Base-by-base conservation (phyloP, 352 stramenopile genomes). In the Phytophthora rubi region DNA sequence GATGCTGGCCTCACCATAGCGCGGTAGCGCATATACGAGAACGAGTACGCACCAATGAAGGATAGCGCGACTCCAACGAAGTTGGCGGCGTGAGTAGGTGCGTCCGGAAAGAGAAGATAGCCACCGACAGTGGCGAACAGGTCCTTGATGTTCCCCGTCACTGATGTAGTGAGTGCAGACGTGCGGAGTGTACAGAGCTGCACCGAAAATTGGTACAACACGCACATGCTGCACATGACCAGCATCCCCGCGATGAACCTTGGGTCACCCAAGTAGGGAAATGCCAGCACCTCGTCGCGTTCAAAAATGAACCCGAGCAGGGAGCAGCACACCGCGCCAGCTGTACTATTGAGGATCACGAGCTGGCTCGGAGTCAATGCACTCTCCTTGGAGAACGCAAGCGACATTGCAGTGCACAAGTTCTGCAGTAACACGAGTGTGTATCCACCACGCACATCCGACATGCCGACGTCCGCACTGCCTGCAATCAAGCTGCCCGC, bases 71-170 rank as follows among this genome's bases (percentile, higher is more conserved):
- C 82, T 16, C 85, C 85, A 13, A 77, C 49, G 44, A 90, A 58
- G 68, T 93, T 91, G 37, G 57, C 68, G 15, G 53, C 42, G 33
- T 70, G 75, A 13, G 85, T 65, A 2, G 75, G 76, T 21, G 81
- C 85, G 60, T 93, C 85, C 0, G 71, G 51, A 57, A 93, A 93
- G 8, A 89, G 77, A 6, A 87, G 52, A 51, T 86, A 93, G 26
- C 83, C 80, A 33, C 81, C 79, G 7, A 86, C 48, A 0, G 85
- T 93, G 9, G 85, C 88, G 45, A 79, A 73, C 16, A 93, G 44
- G 70, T 93, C 85, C 65, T 93, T 93, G 59, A 93, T 65, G 67
- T 93, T 93, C 48, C 85, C 85, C 4, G 85, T 93, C 52, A 93
- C 83, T 0, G 85, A 91, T 18, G 85, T 93, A 21, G 85, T 87